phyloP scores from a whole-genome alignment of 805 yeast species.

The Hanseniaspora mollemarum region DNA sequence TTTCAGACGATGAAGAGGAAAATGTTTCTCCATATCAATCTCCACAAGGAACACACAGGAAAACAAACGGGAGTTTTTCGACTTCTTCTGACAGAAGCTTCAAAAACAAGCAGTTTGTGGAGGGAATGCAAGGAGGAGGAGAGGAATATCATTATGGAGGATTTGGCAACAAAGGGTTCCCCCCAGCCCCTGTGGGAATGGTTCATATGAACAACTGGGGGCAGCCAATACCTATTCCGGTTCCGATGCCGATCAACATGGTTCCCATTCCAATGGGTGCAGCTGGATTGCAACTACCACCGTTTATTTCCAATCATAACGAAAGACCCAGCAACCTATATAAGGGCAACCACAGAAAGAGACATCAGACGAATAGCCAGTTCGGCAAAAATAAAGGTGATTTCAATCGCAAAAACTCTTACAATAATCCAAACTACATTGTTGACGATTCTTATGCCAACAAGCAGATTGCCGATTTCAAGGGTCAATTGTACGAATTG shows the following conservation, averaged over 20 bases:
- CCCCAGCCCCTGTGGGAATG: not conserved
- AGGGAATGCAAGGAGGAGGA: not conserved
- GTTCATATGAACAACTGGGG: not conserved
- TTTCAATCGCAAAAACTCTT: not conserved
- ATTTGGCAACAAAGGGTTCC: not conserved
- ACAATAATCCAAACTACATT: not conserved
- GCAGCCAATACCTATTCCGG: conserved; percentile 1
- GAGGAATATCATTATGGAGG: not conserved
- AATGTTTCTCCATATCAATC: not conserved
- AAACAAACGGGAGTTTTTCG: not conserved
- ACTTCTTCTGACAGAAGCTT: not conserved
- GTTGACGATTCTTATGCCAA: not conserved
- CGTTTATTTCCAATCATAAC: not conserved
- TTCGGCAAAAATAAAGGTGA: not conserved
- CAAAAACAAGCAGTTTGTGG: not conserved
- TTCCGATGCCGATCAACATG: conserved; percentile 1
- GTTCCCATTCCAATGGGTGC: not conserved
- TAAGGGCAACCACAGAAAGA: not conserved
- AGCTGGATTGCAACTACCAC: not conserved
- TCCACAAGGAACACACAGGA: not conserved
- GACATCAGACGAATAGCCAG: not conserved
- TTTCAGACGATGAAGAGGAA: not conserved
- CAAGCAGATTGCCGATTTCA: conserved; percentile 39
- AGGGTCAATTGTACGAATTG: conserved; percentile 61
- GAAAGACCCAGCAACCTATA: not conserved